Evolutionary conservation across 768 basidiomycete species (phyloP), one percentile per base, ranked within the genome.

Genomic region (Suillus americanus): DNA sequence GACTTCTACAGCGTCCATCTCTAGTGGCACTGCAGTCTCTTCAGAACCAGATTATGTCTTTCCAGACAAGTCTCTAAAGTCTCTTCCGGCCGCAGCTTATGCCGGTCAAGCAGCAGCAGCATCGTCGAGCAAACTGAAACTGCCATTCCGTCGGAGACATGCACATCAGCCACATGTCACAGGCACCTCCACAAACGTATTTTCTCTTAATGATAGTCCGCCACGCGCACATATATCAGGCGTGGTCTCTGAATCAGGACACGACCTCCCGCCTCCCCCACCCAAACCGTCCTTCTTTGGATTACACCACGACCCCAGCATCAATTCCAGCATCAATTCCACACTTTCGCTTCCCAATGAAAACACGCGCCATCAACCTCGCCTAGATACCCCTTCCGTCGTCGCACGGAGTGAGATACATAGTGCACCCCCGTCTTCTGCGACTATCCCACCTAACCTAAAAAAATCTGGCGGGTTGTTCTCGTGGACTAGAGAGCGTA

Each of bases 261-360:
- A 76, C 23, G 79, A 77, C 30, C 67, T 79, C 33, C 81, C 81
- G 40, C 88, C 86, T 4, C 87, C 89, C 1, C 89, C 89, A 1
- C 82, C 83, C 25, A 86, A 86, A 70, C 86, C 86, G 2, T 82
- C 86, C 50, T 81, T 91, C 62, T 90, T 91, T 73, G 84, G 82
- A 12, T 81, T 82, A 6, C 84, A 88, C 68, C 83, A 76, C 30
- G 87, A 85, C 70, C 82, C 82, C 30, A 75, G 75, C 69, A 78
- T 75, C 69, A 78, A 82, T 64, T 89, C 82, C 30, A 75, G 75
- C 69, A 78, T 75, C 69, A 78, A 82, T 64, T 89, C 89, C 20
- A 87, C 88, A 35, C 85, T 83, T 66, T 91, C 90, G 35, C 81
- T 91, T 41, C 89, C 90, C 16, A 74, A 72, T 18, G 73, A 80